Evolutionary conservation across 495 filamentous ascomycete genomes (phyloP), one percentile per base, ranked within the genome.

Genomic region (Hypomontagnella monticulosa): DNA sequence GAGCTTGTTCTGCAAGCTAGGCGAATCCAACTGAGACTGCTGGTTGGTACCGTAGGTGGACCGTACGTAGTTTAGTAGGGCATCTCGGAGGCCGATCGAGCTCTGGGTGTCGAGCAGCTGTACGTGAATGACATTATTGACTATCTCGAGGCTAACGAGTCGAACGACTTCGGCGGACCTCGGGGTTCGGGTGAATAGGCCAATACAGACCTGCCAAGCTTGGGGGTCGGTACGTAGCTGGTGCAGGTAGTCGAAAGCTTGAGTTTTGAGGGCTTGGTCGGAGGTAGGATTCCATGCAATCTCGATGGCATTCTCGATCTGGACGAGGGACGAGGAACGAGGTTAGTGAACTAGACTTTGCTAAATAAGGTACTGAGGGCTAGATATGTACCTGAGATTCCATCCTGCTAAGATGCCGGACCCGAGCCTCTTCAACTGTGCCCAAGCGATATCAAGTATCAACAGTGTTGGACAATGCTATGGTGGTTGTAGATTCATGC

Each of bases 251-350:
- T 95, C 89, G 76, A 92, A 92, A 54, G 93, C 93, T 83, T 97
- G 93, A 32, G 78, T 76, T 75, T 93, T 93, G 67, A 96, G 85
- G 61, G 83, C 78, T 71, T 86, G 86, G 78, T 91, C 84, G 55
- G 91, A 86, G 61, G 81, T 75, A 65, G 91, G 88, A 76, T 94
- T 87, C 82, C 84, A 91, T 78, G 90, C 91, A 81, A 97, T 92
- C 75, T 95, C 85, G 80, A 97, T 93, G 76, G 93, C 93, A 77
- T 90, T 92, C 77, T 93, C 89, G 77, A 97, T 88, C 92, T 97
- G 73, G 51, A 57, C 19, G 10, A 5, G 20, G 8, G 40, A 53
- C 0, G 33, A 12, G 4, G 48, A 40, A 20, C 4, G 16, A 4
- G 37, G 50, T 63, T 34, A 51, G 61, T 12, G 9, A 38, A 30